These are phyloP conservation scores for Diaporthe citri DNA, from an alignment of 2,329 filamentous ascomycete genomes.

Conservation along the genomic window DNA sequence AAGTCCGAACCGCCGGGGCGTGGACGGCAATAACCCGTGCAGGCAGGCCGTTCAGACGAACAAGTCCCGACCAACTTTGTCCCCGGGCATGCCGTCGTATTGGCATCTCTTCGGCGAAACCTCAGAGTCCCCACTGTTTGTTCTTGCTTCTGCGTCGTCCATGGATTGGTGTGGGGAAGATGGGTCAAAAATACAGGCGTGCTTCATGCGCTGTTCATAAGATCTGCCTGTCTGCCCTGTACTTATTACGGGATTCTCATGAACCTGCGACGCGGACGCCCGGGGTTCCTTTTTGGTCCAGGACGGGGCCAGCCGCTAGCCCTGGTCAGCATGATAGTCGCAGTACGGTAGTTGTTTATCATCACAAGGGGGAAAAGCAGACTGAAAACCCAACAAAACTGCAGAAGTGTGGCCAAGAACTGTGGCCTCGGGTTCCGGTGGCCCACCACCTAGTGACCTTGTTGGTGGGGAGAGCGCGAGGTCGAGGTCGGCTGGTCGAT, in stretches of 20 bases:
- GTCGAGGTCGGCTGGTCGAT: not conserved
- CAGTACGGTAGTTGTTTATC: not conserved
- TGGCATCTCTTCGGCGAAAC: slow-evolving; percentile 20
- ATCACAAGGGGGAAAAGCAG: not conserved
- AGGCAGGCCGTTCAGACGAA: not conserved
- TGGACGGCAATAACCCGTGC: not conserved
- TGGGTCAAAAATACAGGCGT: slow-evolving; percentile 23
- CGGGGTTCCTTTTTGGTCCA: not conserved
- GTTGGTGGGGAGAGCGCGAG: not conserved
- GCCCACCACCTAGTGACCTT: not conserved
- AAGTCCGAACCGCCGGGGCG: not conserved
- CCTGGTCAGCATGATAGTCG: not conserved
- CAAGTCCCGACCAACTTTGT: not conserved
- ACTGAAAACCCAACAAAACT: not conserved
- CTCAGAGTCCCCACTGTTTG: slow-evolving; percentile 4
- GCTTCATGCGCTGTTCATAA: not conserved
- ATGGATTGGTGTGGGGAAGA: slow-evolving; percentile 16
- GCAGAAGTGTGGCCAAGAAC: not conserved
- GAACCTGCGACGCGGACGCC: slow-evolving; percentile 6
- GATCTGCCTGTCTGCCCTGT: not conserved
- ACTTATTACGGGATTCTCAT: slow-evolving; percentile 1
- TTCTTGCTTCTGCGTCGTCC: not conserved
- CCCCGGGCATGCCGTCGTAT: not conserved
- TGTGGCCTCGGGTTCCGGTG: not conserved
- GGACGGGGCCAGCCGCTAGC: slow-evolving; percentile 14